phyloP scores from a whole-genome alignment of 2,329 filamentous ascomycete species.

The Paraphaeosphaeria sporulosa region DNA sequence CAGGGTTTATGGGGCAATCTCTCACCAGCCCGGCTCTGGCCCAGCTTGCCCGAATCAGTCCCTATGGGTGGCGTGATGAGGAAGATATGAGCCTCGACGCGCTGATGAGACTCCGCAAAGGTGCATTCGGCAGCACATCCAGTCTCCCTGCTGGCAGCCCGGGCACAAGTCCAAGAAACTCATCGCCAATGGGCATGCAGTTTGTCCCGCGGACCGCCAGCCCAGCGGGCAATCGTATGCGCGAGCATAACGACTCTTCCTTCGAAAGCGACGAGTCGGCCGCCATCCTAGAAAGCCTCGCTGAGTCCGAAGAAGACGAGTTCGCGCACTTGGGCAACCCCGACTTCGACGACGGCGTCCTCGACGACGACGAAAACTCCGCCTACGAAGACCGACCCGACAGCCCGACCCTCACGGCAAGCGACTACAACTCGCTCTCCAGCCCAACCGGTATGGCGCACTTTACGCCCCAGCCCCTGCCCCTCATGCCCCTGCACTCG shows the following conservation, averaged over 20 bases:
- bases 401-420: constrained; percentile 42
- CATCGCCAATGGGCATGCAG: constrained; percentile 49
- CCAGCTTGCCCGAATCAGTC: constrained; percentile 69
- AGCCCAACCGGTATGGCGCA: constrained; percentile 26
- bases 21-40: constrained; percentile 60
- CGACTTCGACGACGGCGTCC: constrained; percentile 23
- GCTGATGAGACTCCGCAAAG: constrained; percentile 74
- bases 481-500: constrained; percentile 16
- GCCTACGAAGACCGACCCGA: constrained; percentile 32
- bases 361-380: constrained; percentile 17
- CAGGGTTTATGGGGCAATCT: constrained; percentile 79
- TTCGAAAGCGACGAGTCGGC: constrained; percentile 37
- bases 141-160: constrained; percentile 67
- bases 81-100: constrained; percentile 78
- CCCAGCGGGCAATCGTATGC: constrained; percentile 39
- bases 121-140: constrained; percentile 80
- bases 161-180: constrained; percentile 46
- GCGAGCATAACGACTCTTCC: constrained; percentile 32
- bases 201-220: constrained; percentile 39
- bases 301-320: constrained; percentile 32
- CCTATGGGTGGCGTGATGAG: constrained; percentile 62
- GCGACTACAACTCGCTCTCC: constrained; percentile 39
- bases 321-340: constrained; percentile 41
- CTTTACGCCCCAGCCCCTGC: constrained; percentile 19
- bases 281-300: constrained; percentile 26